These are phyloP conservation scores for Capsicum chinense DNA, from an alignment of 257 asterid species.

Conservation along the genomic window DNA sequence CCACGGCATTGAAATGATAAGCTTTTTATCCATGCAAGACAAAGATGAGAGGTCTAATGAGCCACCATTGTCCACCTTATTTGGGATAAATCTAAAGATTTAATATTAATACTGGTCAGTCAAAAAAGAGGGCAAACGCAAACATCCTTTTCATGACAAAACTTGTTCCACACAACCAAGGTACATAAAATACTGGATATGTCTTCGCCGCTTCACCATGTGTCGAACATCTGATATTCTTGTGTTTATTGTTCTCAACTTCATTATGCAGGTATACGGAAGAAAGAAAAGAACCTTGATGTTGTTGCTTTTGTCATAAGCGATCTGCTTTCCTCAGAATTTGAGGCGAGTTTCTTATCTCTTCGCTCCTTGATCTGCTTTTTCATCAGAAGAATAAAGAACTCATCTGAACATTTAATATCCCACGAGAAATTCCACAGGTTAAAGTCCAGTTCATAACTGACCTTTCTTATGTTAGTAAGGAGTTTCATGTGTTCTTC, in stretches of 20 bases:
- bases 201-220: not conserved
- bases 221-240: not conserved
- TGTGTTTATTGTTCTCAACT: slow-evolving; percentile 9
- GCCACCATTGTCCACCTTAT: slow-evolving; percentile 4
- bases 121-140: not conserved
- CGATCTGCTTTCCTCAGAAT: slow-evolving; percentile 62
- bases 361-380: slow-evolving; percentile 80
- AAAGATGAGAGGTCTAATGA: slow-evolving; percentile 2
- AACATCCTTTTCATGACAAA: not conserved
- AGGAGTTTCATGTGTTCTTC: slow-evolving; percentile 94
- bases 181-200: not conserved
- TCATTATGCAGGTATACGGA: slow-evolving; percentile 31
- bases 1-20: not conserved
- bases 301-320: slow-evolving; percentile 77
- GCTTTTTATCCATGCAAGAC: slow-evolving; percentile 6
- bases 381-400: slow-evolving; percentile 28
- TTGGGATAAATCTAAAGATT: slow-evolving; percentile 5
- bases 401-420: slow-evolving; percentile 17
- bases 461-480: slow-evolving; percentile 90
- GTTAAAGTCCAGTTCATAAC: slow-evolving; percentile 13
- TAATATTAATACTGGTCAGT: not conserved
- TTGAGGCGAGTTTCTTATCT: slow-evolving; percentile 62
- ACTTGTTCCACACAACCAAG: not conserved
- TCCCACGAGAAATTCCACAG: not conserved
- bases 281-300: slow-evolving; percentile 61